Percentiles rank a stretch among this genome's conserved stretches.
These are phyloP conservation scores for Kluyveromyces sp. DNA, from an alignment of 1,139 yeast genomes.

Conservation along the genomic window DNA sequence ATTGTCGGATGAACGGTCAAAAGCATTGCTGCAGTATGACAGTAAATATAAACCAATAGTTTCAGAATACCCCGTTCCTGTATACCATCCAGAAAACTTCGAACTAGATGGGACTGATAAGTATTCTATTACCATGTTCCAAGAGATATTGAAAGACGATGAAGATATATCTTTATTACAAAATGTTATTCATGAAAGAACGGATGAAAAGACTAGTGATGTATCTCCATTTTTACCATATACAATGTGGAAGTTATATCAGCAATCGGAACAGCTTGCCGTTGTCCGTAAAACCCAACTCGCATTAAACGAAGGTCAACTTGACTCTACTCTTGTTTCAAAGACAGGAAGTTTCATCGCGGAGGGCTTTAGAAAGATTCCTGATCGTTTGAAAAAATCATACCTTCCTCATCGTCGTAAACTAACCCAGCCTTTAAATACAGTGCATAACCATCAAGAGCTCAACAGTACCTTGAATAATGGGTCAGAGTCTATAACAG, in stretches of 20 bases:
- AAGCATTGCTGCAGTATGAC: conserved; percentile 14
- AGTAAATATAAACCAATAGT: conserved; percentile 20
- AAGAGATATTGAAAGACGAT: conserved; percentile 53
- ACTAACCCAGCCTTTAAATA: conserved; percentile 35
- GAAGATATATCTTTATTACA: conserved; percentile 60
- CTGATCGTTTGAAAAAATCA: conserved; percentile 63
- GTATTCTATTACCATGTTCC: conserved; percentile 46
- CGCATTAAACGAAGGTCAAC: conserved; percentile 17
- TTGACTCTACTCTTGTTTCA: conserved; percentile 38
- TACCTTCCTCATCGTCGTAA: conserved; percentile 75
- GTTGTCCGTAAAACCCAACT: conserved; percentile 16
- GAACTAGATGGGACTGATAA: conserved; percentile 8
- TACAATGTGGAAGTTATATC: conserved; percentile 20
- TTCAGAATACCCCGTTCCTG: conserved; percentile 21
- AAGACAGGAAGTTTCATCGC: conserved; percentile 60
- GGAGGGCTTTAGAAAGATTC: conserved; percentile 66
- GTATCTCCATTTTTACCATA: conserved; percentile 11
- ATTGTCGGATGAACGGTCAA: conserved; percentile 10
- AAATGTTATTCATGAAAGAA: conserved; percentile 32
- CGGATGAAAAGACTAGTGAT: conserved; percentile 7
- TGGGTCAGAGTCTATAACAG: background rate
- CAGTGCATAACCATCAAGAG: conserved; percentile 44
- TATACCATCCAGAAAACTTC: conserved; percentile 21
- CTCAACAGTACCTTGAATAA: background rate
- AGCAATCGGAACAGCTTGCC: conserved; percentile 14